phyloP scores from a whole-genome alignment of 2,329 filamentous ascomycete genomes.

The Aspergillus sp. region DNA sequence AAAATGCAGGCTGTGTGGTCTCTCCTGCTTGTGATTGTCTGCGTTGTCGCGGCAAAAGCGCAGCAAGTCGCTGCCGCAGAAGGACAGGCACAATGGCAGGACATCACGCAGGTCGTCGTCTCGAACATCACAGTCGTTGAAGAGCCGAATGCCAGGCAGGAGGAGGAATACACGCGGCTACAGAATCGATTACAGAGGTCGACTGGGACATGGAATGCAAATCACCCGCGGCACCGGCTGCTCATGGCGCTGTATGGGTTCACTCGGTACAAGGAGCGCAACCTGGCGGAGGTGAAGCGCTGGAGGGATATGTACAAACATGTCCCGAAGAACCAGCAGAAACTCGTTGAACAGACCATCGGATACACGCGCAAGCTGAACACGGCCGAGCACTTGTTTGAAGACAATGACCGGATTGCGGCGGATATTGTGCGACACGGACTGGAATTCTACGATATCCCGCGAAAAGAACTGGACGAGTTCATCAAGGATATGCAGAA shows the following conservation, averaged over 20 bases:
- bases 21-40: background rate
- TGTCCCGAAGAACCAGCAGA: slow-evolving; percentile 17
- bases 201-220: slow-evolving; percentile 17
- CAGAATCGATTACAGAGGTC: slow-evolving; percentile 17
- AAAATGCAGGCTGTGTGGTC: background rate
- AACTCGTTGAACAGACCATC: slow-evolving; percentile 59
- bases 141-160: background rate
- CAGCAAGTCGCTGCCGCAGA: background rate
- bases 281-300: slow-evolving; percentile 19
- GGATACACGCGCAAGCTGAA: slow-evolving; percentile 58
- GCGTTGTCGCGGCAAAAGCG: background rate
- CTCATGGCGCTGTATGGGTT: slow-evolving; percentile 28
- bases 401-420: slow-evolving; percentile 48
- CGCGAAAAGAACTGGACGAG: slow-evolving; percentile 45
- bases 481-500: slow-evolving; percentile 40
- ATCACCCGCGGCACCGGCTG: slow-evolving; percentile 27
- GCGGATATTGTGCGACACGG: slow-evolving; percentile 48
- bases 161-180: slow-evolving; percentile 17
- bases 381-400: slow-evolving; percentile 44
- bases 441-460: slow-evolving; percentile 49
- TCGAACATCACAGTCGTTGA: slow-evolving; percentile 14
- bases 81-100: background rate
- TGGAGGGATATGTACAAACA: slow-evolving; percentile 25
- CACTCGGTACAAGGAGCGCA: slow-evolving; percentile 22
- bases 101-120: slow-evolving; percentile 14